Evolutionary conservation across 1,284 basidiomycete species (phyloP).

Genomic region (Athelia psychrophila): DNA sequence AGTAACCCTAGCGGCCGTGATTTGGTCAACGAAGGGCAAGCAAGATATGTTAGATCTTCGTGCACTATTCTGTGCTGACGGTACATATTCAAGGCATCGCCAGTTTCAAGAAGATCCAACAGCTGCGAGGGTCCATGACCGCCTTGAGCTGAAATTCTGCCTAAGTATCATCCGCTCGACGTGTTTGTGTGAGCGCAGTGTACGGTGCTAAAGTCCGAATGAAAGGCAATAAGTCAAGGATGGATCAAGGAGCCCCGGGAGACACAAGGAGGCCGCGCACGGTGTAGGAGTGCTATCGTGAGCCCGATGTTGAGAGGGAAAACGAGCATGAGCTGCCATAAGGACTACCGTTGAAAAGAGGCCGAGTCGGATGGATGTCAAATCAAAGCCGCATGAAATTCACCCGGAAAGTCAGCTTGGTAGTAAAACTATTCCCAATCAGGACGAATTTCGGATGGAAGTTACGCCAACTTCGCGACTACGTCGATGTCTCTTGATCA

Average conservation of each 20-base stretch:
- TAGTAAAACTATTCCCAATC: no score
- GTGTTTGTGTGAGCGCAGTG: constrained; percentile 48
- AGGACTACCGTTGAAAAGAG: no score
- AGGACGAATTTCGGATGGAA: no score
- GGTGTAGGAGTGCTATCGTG: constrained; percentile 58
- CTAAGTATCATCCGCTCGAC: constrained; percentile 61
- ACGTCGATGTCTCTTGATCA: no score
- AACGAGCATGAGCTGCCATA: no score
- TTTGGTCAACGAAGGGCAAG: constrained; percentile 4
- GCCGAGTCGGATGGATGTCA: no score
- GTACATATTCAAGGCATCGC: constrained; percentile 74
- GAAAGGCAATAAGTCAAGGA: constrained; percentile 72
- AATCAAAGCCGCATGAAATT: no score
- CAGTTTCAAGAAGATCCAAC: constrained; percentile 54
- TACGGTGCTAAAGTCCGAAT: constrained; percentile 46
- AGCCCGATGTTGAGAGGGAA: constrained; percentile 61
- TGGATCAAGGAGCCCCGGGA: constrained; percentile 61
- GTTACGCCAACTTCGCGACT: no score
- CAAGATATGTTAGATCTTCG: background rate
- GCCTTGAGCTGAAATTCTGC: constrained; percentile 47
- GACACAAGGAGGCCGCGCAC: constrained; percentile 63
- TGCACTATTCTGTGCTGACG: constrained; percentile 77
- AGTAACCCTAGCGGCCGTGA: constrained; percentile 62
- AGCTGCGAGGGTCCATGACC: constrained; percentile 48
- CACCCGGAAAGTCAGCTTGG: no score